Base-by-base conservation (phyloP, 495 filamentous ascomycete species). In the Trichoderma reesei region DNA sequence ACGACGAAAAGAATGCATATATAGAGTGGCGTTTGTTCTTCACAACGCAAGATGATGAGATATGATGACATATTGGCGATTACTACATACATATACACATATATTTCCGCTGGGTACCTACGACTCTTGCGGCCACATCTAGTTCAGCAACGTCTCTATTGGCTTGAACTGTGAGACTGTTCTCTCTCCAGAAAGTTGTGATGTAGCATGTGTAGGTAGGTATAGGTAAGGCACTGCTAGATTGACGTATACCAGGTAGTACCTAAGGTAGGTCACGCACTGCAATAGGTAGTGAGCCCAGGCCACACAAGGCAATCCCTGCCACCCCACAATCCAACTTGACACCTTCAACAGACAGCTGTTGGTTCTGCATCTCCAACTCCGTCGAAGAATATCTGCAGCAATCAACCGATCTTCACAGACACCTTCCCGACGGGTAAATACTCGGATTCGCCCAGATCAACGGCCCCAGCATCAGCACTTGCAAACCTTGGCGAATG, bases 1-100 rank as follows among this genome's bases (percentile, higher is more conserved):
- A 56, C 31, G 51, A 8, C 51, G 51, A 33, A 48, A 39, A 36
- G 26, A 26, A 26, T 39, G 38, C 38, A 56, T 56, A n/a, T n/a
- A 56, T 56, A 56, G 51, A 56, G 51, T 33, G 51, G 51, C 51
- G 20, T 56, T 56, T 33, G 33, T 56, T 34, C 34, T 56, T 10
- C 26, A 34, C 14, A 34, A 34, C 26, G 51, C 51, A 56, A 13
- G 26, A 8, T 56, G 51, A 56, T 11, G 51, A 48, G 26, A 56
- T 56, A 56, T 34, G 26, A 56, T 56, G 51, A 56, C 18, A 36
- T 56, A 56, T 36, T 54, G 46, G 31, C 7, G n/a, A 14, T 54
- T 11, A 54, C 31, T 31, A 56, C 11, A 56, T 14, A 56, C 26
- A 56, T 18, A 48, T 48, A 44, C 42, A 48, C 20, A 48, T 18